Conservation (phyloP, 768 basidiomycete genomes). For the Collybia nuda region DNA sequence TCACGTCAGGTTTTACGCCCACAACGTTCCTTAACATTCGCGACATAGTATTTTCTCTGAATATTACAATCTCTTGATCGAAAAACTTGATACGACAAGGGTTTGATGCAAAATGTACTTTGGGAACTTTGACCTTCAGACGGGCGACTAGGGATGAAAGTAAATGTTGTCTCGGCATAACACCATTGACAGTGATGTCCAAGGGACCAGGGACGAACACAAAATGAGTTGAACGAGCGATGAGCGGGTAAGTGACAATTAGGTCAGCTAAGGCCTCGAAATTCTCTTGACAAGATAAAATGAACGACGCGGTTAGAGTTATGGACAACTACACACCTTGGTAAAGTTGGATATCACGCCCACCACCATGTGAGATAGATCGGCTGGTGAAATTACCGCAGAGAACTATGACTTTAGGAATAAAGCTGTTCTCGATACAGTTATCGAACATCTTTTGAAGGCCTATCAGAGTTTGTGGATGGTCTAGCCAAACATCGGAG, state of each 20-base stretch:
- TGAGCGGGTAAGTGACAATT: slow-evolving; percentile 75
- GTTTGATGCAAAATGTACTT: slow-evolving; percentile 82
- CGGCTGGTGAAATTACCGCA: slow-evolving; percentile 95
- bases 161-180: slow-evolving; percentile 80
- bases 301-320: background rate
- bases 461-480: slow-evolving; percentile 76
- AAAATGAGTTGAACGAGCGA: slow-evolving; percentile 82
- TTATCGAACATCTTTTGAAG: slow-evolving; percentile 87
- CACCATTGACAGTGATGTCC: slow-evolving; percentile 80
- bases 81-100: slow-evolving; percentile 96
- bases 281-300: slow-evolving; percentile 54
- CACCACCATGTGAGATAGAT: slow-evolving; percentile 77
- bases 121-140: slow-evolving; percentile 72
- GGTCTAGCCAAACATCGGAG: slow-evolving; percentile 96
- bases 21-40: slow-evolving; percentile 91
- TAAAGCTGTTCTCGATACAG: slow-evolving; percentile 82
- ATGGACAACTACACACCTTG: slow-evolving; percentile 52
- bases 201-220: slow-evolving; percentile 93
- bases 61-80: slow-evolving; percentile 93
- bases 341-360: slow-evolving; percentile 77
- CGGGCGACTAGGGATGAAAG: slow-evolving; percentile 73
- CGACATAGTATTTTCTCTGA: slow-evolving; percentile 91
- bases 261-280: slow-evolving; percentile 88
- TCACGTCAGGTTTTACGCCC: slow-evolving; percentile 78
- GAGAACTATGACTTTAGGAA: slow-evolving; percentile 86